Evolutionary conservation across 2,329 filamentous ascomycete species (phyloP), one percentile per base, ranked within the genome.

Genomic region (Arachnopeziza araneosa): DNA sequence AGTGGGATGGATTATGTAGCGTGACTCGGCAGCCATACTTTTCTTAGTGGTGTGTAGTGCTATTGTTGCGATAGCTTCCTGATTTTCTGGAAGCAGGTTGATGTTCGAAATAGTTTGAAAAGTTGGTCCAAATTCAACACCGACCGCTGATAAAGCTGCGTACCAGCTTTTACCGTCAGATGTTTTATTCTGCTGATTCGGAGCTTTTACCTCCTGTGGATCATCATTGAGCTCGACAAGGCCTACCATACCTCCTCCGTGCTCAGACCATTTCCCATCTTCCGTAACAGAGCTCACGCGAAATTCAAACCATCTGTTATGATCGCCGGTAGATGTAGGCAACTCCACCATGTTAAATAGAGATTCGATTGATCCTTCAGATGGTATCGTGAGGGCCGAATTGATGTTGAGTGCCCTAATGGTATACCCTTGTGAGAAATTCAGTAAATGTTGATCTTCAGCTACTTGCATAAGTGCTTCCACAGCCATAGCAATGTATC

Each of bases 401-500:
- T 52, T 64, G 19, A 73, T 63, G 3, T 63, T n/a, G 1, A 73
- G 53, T 55, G 68, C 50, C 23, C 65, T 54, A 3, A 68, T 23
- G 1, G 22, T 53, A 59, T 55, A 72, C 10, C 53, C 65, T 30
- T 61, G 63, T 1, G 68, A 61, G 1, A 61, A 58, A 0, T 71
- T 69, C 10, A 44, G 36, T 8, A 44, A 44, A 44, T 14, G 4
- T 12, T 44, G 36, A 14, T 44, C 36, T 44, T 44, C 36, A 14
- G 36, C 36, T 17, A 58, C 21, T 52, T 52, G 50, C 10, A 22
- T 23, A 7, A 52, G 8, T 22, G 63, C 64, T 54, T 63, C 63
- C 2, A 48, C 52, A 21, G 54, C 63, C 32, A 75, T 68, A 7
- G 72, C 69, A 1, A 71, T 67, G n/a, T 67, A 65, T 32, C 74